phyloP scores from a whole-genome alignment of 2,329 filamentous ascomycete species.

The Esteya vermicola region DNA sequence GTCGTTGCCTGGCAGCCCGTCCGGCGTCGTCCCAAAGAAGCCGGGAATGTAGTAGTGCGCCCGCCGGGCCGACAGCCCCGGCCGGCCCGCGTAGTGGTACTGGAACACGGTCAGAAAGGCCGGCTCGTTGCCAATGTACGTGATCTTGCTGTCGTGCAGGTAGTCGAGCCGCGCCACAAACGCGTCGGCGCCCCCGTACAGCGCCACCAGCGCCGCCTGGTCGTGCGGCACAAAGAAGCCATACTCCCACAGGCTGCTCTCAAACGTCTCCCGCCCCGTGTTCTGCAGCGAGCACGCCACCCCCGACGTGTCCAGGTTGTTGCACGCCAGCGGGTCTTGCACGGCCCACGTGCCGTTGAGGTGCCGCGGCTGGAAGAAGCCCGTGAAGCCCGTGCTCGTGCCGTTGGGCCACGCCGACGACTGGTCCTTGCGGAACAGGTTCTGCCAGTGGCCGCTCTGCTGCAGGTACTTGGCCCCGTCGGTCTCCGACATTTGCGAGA shows the following conservation, averaged over 20 bases:
- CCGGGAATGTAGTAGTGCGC: constrained; percentile 52
- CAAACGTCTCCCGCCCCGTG: constrained; percentile 54
- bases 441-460: constrained; percentile 52
- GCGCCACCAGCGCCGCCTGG: constrained; percentile 36
- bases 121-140: constrained; percentile 51
- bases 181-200: constrained; percentile 42
- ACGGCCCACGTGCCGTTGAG: constrained; percentile 54
- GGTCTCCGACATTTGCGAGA: constrained; percentile 43
- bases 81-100: constrained; percentile 55
- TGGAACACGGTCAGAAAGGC: constrained; percentile 51
- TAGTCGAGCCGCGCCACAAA: constrained; percentile 49
- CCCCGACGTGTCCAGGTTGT: constrained; percentile 35
- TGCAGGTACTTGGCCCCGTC: constrained; percentile 46
- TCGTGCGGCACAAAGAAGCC: constrained; percentile 48
- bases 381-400: constrained; percentile 47
- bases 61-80: constrained; percentile 36
- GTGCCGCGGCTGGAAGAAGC: constrained; percentile 57
- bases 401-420: constrained; percentile 37
- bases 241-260: constrained; percentile 60
- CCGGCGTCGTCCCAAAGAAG: constrained; percentile 43
- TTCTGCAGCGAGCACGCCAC: constrained; percentile 43
- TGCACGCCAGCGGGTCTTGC: constrained; percentile 54
- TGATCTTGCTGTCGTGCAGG: constrained; percentile 48
- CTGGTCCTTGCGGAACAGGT: constrained; percentile 48
- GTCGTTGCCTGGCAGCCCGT: constrained; percentile 55